These are phyloP conservation scores for Coccomyxa sp. DNA, from an alignment of 139 green algal genomes.

Conservation along the genomic window DNA sequence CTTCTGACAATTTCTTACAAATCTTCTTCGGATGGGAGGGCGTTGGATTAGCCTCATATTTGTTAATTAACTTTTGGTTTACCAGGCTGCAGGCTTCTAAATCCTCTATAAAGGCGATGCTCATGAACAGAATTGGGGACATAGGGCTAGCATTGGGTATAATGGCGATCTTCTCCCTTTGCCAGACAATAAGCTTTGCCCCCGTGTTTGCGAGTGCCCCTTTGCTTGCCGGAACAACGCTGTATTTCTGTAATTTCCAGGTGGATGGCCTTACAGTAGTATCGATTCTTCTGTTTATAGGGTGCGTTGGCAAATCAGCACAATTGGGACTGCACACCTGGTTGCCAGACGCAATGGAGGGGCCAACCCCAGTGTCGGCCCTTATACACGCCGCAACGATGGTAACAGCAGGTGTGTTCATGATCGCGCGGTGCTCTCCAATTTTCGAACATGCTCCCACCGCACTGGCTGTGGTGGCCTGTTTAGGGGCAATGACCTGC, in stretches of 20 bases:
- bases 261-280: conserved; percentile 34
- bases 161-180: conserved; percentile 40
- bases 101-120: conserved; percentile 58
- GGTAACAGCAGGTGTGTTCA: conserved; percentile 68
- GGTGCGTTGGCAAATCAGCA: conserved; percentile 61
- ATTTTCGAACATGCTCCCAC: conserved; percentile 58
- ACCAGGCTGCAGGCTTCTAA: conserved; percentile 56
- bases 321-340: conserved; percentile 70
- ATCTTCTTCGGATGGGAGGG: conserved; percentile 71
- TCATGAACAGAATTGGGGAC: conserved; percentile 60
- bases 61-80: conserved; percentile 74
- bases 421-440: conserved; percentile 54
- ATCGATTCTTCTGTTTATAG: conserved; percentile 56
- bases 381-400: conserved; percentile 69
- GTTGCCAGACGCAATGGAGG: conserved; percentile 70
- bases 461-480: conserved; percentile 43
- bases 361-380: conserved; percentile 66
- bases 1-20: conserved; percentile 54
- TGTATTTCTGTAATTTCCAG: conserved; percentile 39
- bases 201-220: conserved; percentile 37
- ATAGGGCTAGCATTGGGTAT: conserved; percentile 55
- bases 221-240: conserved; percentile 15
- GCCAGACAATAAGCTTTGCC: conserved; percentile 43
- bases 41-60: conserved; percentile 64
- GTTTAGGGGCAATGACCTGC: conserved; percentile 57